These are phyloP conservation scores for Pyrenula massariospora DNA, from an alignment of 495 filamentous ascomycete species.

Conservation along the genomic window DNA sequence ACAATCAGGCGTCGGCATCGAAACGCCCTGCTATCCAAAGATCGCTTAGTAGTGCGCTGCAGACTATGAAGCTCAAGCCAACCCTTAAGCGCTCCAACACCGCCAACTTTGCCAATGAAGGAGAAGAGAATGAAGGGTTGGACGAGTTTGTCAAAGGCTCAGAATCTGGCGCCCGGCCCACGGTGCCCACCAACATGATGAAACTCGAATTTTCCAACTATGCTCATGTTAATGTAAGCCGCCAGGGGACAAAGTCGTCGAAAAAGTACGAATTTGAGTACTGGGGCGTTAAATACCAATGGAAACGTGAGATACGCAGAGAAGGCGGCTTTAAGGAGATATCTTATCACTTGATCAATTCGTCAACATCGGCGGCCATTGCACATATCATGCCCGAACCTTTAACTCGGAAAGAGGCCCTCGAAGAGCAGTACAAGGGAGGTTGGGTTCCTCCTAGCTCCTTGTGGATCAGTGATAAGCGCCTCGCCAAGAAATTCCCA, in stretches of 20 bases:
- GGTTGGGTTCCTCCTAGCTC: slow-evolving; percentile 87
- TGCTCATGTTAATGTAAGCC: slow-evolving; percentile 74
- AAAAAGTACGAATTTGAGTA: slow-evolving; percentile 88
- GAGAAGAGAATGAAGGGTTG: slow-evolving; percentile 41
- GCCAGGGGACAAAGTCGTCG: slow-evolving; percentile 53
- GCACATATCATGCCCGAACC: slow-evolving; percentile 81
- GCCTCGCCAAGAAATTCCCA: slow-evolving; percentile 50
- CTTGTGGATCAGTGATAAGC: slow-evolving; percentile 73
- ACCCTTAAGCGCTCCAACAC: slow-evolving; percentile 5
- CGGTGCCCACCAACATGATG: slow-evolving; percentile 50
- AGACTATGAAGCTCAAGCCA: slow-evolving; percentile 49
- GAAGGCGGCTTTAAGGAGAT: slow-evolving; percentile 46
- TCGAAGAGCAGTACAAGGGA: slow-evolving; percentile 66
- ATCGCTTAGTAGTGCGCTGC: slow-evolving; percentile 66
- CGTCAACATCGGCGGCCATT: slow-evolving; percentile 47
- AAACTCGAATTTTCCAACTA: slow-evolving; percentile 97
- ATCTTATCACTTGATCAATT: slow-evolving; percentile 68
- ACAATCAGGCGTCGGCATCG: slow-evolving; percentile 36
- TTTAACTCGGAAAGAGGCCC: slow-evolving; percentile 53
- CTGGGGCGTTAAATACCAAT: slow-evolving; percentile 78
- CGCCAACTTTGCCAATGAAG: slow-evolving; percentile 42
- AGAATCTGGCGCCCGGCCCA: slow-evolving; percentile 15
- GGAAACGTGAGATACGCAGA: slow-evolving; percentile 63
- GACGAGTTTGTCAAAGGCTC: slow-evolving; percentile 30
- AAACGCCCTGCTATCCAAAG: slow-evolving; percentile 46